Conservation (phyloP, 2,329 filamentous ascomycete genomes). For the Aspergillus sp. region DNA sequence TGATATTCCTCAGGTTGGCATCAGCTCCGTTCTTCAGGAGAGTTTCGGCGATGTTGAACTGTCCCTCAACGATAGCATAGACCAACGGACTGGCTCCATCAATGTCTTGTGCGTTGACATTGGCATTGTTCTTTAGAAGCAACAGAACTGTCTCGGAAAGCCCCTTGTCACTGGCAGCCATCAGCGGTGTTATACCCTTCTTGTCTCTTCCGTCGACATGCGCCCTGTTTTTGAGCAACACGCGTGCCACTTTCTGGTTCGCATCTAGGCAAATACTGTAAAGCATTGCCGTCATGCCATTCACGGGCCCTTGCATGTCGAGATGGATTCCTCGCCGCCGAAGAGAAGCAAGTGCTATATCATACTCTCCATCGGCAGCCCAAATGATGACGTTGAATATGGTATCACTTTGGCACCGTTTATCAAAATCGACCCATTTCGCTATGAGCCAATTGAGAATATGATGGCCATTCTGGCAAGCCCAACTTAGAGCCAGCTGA, state of each 20-base stretch:
- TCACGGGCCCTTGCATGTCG: constrained; percentile 8
- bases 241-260: constrained; percentile 8
- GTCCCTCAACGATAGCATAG: not conserved
- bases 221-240: constrained; percentile 19
- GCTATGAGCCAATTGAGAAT: constrained; percentile 20
- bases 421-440: constrained; percentile 16
- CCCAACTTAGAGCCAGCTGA: constrained; percentile 14
- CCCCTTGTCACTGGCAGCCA: constrained; percentile 12
- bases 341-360: constrained; percentile 15
- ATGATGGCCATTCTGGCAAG: constrained; percentile 3
- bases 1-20: not conserved
- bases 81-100: constrained; percentile 8
- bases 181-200: constrained; percentile 11
- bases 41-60: not conserved
- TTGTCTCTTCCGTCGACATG: constrained; percentile 10
- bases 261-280: not conserved
- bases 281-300: constrained; percentile 14
- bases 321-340: constrained; percentile 16
- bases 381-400: constrained; percentile 10
- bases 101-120: constrained; percentile 16
- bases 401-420: not conserved
- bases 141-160: constrained; percentile 13
- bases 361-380: constrained; percentile 12
- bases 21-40: constrained; percentile 6
- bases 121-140: constrained; percentile 18